Evolutionary conservation across 2,329 filamentous ascomycete genomes (phyloP), one percentile per base, ranked within the genome.

Genomic region (Coniochaeta sp.): DNA sequence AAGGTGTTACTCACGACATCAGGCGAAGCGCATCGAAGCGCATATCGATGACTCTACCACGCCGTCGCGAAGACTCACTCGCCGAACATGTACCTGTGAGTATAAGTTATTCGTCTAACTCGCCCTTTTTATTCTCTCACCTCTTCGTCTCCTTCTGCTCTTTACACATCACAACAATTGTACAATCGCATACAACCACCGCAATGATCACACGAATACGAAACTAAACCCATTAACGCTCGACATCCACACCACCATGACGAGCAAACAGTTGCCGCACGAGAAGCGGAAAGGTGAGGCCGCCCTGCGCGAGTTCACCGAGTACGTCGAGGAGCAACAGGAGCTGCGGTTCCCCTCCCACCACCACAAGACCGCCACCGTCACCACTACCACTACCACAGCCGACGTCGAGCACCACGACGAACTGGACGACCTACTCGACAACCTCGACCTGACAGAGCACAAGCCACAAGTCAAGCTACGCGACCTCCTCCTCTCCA

Each of bases 301-400:
- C 55, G 91, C 92, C 12, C 79, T 99, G 52, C 94, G 88, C 73
- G 94, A 97, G 62, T 99, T 99, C 67, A 91, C 91, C 68, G 94
- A 99, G 63, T 97, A 96, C 63, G 94, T 96, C 58, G 91, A 97
- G 69, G 87, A 91, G 67, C 91, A 97, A 67, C 94, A 97, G 69
- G 84, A 85, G 13, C 71, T 85, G 48, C 85, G 87, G 52, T 85
- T 82, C 60, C 79, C 80, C 1, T 65, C 72, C 31, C 35, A 16
- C 31, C 68, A 65, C 51, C 58, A 63, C 30, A 48, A 60, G 14
- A 54, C 59, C 52, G 62, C 59, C 59, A 14, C 67, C 45, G 60
- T 65, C 42, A 49, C 64, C 16, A 51, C 62, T 3, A 13, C 20
- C 38, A 13, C 38, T 24, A 3, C 18, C 12, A 49, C 52, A 63